Evolutionary conservation across 305 asterid genomes (phyloP).

Genomic region (Solanum hybrid): DNA sequence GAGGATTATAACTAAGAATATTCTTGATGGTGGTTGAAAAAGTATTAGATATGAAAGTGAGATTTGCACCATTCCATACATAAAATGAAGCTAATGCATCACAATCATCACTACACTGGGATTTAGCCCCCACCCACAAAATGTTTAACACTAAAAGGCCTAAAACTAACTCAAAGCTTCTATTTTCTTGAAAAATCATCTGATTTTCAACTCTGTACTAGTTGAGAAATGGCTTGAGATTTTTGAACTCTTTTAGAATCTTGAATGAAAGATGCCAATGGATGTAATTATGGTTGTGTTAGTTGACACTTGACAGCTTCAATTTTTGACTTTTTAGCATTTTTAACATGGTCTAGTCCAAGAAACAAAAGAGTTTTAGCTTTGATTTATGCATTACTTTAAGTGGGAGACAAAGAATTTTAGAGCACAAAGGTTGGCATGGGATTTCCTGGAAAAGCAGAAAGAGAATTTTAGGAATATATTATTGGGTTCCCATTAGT

Average conservation of each 20-base stretch:
- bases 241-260: neutral
- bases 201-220: neutral
- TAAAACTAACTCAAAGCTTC: neutral
- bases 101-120: conserved; percentile 32
- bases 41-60: conserved; percentile 32
- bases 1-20: conserved; percentile 39
- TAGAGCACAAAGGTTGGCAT: neutral
- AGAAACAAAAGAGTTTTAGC: neutral
- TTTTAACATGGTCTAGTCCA: neutral
- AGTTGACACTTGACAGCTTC: neutral
- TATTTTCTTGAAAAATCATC: conserved; percentile 15
- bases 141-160: conserved; percentile 6
- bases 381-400: neutral
- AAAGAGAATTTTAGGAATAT: neutral
- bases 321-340: neutral
- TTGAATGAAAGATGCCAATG: neutral
- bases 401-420: neutral
- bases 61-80: conserved; percentile 35
- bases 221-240: neutral
- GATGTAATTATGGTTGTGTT: neutral
- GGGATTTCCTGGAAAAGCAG: neutral
- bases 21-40: conserved; percentile 32
- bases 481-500: neutral
- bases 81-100: conserved; percentile 64
- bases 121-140: conserved; percentile 25